Evolutionary conservation across 805 yeast genomes (phyloP).

Genomic region (Yamadazyma paraphyllophila): DNA sequence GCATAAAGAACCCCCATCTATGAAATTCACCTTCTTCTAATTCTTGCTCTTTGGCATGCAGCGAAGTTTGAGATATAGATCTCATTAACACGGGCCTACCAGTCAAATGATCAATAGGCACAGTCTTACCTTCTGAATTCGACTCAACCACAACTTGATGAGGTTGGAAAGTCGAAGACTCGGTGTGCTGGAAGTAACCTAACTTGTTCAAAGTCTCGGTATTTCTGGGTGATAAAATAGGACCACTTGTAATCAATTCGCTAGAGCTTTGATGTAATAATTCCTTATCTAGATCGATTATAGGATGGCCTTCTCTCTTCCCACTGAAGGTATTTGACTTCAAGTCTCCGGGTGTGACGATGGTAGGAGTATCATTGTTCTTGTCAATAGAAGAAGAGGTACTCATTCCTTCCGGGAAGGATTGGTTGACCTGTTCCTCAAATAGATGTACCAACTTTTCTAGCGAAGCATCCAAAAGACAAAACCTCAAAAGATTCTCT

Average conservation of each 20-base stretch:
- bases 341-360: not conserved
- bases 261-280: constrained; percentile 46
- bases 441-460: constrained; percentile 53
- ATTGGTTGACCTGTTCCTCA: constrained; percentile 36
- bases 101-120: constrained; percentile 64
- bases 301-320: constrained; percentile 9
- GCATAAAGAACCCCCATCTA: constrained; percentile 78
- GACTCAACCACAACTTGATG: constrained; percentile 73
- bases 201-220: constrained; percentile 18
- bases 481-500: constrained; percentile 51
- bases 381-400: constrained; percentile 19
- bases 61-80: constrained; percentile 60
- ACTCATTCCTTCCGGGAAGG: constrained; percentile 11
- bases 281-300: constrained; percentile 21
- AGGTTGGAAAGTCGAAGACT: constrained; percentile 42
- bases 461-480: constrained; percentile 52
- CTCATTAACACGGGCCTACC: constrained; percentile 70
- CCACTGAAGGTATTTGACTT: not conserved
- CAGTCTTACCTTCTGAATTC: constrained; percentile 47
- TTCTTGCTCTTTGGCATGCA: constrained; percentile 74
- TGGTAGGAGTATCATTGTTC: not conserved
- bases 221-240: constrained; percentile 48
- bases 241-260: constrained; percentile 53
- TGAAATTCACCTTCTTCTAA: constrained; percentile 92
- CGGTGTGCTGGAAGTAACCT: constrained; percentile 22